Evolutionary conservation across 768 basidiomycete species (phyloP).

Genomic region (Mycena alexandri): DNA sequence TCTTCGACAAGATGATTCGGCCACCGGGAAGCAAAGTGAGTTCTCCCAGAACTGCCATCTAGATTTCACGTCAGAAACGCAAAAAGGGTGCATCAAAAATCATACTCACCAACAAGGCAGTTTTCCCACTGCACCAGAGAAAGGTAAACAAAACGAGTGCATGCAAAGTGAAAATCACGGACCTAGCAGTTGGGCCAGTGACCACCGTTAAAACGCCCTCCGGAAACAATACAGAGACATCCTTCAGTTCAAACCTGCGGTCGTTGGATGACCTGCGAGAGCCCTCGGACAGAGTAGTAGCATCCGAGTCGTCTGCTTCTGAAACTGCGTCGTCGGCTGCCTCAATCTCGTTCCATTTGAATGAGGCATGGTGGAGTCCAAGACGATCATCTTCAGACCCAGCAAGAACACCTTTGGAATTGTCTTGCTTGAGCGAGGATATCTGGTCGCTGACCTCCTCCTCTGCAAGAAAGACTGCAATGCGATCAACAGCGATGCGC

Average conservation of each 20-base stretch:
- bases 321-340: neutral
- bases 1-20: slow-evolving; percentile 75
- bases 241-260: slow-evolving; percentile 72
- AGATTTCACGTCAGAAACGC: neutral
- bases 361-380: slow-evolving; percentile 70
- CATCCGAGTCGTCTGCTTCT: neutral
- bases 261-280: slow-evolving; percentile 41
- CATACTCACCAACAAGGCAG: slow-evolving; percentile 71
- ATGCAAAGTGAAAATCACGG: neutral
- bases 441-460: slow-evolving; percentile 80
- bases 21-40: slow-evolving; percentile 68
- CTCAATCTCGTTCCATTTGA: slow-evolving; percentile 71
- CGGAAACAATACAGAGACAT: slow-evolving; percentile 79
- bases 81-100: neutral
- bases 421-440: slow-evolving; percentile 67
- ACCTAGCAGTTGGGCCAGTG: slow-evolving; percentile 78
- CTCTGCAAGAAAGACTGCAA: slow-evolving; percentile 76
- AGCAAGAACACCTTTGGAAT: slow-evolving; percentile 35
- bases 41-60: slow-evolving; percentile 82
- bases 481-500: slow-evolving; percentile 76
- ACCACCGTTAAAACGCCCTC: slow-evolving; percentile 77
- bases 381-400: slow-evolving; percentile 57
- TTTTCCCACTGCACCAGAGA: slow-evolving; percentile 72
- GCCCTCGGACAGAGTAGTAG: neutral
- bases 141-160: neutral